A percentile compares a stretch with the other conserved stretches of the same genome.
Conservation (phyloP, 768 basidiomycete genomes). For the Xerocomellus chrysenteron region DNA sequence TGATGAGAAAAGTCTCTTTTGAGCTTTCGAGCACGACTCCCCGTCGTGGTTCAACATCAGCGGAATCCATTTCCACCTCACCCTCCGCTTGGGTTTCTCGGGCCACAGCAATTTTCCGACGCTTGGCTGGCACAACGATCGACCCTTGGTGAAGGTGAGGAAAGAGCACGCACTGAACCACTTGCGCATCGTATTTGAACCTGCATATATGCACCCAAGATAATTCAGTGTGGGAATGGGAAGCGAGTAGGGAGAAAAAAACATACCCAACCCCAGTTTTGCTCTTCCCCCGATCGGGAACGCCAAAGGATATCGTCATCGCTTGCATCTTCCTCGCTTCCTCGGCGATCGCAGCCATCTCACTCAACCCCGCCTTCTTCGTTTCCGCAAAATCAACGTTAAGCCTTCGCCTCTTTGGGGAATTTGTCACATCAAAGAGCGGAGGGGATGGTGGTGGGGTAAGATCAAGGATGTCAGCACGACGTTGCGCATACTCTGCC, state of each 20-base stretch:
- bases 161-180: conserved; percentile 46
- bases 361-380: conserved; percentile 21
- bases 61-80: conserved; percentile 9
- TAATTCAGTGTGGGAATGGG: neutral
- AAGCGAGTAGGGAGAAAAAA: neutral
- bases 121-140: conserved; percentile 22
- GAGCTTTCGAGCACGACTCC: conserved; percentile 29
- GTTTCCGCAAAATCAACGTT: conserved; percentile 24
- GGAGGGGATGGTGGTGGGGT: conserved; percentile 28
- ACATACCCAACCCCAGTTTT: conserved; percentile 47
- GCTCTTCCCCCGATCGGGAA: conserved; percentile 28
- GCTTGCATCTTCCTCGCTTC: conserved; percentile 43
- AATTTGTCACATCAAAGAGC: conserved; percentile 34
- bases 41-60: conserved; percentile 5
- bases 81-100: conserved; percentile 8
- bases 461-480: conserved; percentile 44
- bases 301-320: conserved; percentile 50
- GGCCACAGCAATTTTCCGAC: conserved; percentile 23
- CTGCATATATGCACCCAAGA: conserved; percentile 27
- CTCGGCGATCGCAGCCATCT: conserved; percentile 29
- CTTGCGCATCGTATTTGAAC: conserved; percentile 51
- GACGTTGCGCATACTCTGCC: conserved; percentile 62
- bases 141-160: conserved; percentile 29
- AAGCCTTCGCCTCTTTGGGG: conserved; percentile 30
- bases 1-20: conserved; percentile 23